Base-by-base conservation (phyloP, 371 early-diverging fungal genomes). In the Thermomucor indicae-seudaticae region DNA sequence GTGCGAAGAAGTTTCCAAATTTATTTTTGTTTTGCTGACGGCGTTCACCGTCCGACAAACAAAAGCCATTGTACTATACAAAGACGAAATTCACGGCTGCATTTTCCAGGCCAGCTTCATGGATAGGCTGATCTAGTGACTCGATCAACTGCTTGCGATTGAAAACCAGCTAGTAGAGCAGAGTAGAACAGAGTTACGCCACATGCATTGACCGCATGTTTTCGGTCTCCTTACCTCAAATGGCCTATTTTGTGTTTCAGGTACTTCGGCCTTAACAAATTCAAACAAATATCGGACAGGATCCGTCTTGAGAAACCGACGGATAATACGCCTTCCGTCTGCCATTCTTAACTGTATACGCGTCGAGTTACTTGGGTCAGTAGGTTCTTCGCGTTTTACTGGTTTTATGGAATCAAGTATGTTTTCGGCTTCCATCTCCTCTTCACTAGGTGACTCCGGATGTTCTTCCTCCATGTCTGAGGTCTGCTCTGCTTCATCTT, bases 311-410 rank as follows among this genome's bases (percentile, higher is more conserved):
- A 68, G 59, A 60, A 88, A 85, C 40, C 83, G 72, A 34, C 83
- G 73, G 57, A 85, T 78, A 28, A 81, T 53, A 20, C 84, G 81
- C 27, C 67, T 72, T 1, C 90, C 90, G 60, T 82, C 79, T n/a
- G 83, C 76, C 60, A 86, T 67, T 42, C 87, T 79, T 48, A 90
- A 60, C 47, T 85, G 86, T 50, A 90, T 78, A 51, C 86, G 78
- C 12, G 88, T 87, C 11, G 81, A 70, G 6, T 67, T 73, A 3
- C 71, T 65, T 14, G 70, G 57, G 20, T 79, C 77, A 6, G 72
- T 74, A 14, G 83, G 73, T 32, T 80, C 79, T 23, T 72, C 70
- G 38, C 74, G 70, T 37, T 65, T 67, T 24, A 70, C 52, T 12
- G 78, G 66, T 40, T 67, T 58, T 58, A 77, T 78, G 11, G 66